These are phyloP conservation scores for Magnusiomyces clavatus DNA, from an alignment of 1,139 yeast species.

Conservation along the genomic window DNA sequence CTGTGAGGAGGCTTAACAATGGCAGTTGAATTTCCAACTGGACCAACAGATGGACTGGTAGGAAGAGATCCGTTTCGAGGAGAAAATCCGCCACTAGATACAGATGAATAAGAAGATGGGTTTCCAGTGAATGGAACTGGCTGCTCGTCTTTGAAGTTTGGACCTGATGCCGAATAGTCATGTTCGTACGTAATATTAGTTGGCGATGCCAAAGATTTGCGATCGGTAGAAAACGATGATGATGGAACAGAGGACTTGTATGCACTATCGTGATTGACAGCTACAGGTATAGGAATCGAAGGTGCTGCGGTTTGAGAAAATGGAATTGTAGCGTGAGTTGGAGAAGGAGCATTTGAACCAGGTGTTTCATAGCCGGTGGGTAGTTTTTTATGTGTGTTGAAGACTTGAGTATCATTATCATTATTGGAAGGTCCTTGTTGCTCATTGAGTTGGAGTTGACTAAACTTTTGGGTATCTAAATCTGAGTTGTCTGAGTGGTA, in stretches of 20 bases:
- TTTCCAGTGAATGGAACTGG: not conserved
- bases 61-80: not conserved
- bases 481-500: too few relatives aligned
- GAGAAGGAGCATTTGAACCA: too few relatives aligned
- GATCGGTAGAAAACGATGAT: not conserved
- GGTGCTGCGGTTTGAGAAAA: not conserved
- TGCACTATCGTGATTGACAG: slow-evolving; percentile 5
- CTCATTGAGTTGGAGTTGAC: too few relatives aligned
- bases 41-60: not conserved
- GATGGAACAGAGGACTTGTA: not conserved
- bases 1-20: slow-evolving; percentile 17
- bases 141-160: not conserved
- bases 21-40: not conserved
- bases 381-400: not conserved
- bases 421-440: too few relatives aligned
- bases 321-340: not conserved
- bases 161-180: not conserved
- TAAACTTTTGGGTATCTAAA: too few relatives aligned
- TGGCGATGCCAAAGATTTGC: not conserved
- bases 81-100: too few relatives aligned
- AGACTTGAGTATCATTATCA: too few relatives aligned
- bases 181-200: not conserved
- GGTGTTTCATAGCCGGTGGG: not conserved
- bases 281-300: slow-evolving; percentile 3
- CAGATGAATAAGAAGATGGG: not conserved